Conservation (phyloP, 345 rosid species). For the Hibiscus tridactylites region DNA sequence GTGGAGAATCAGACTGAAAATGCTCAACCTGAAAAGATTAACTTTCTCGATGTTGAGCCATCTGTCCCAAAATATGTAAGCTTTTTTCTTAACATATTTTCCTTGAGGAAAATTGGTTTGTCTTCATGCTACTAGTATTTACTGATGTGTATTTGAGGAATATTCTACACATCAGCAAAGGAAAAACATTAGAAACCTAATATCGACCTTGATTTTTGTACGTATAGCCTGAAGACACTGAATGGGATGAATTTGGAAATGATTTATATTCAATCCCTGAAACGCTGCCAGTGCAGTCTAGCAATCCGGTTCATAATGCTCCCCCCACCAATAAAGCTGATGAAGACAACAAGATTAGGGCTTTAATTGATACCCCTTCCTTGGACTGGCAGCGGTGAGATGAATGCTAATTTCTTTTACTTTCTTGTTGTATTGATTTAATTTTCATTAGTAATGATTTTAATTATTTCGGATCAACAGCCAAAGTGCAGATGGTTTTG, state of each 20-base stretch:
- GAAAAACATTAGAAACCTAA: not conserved
- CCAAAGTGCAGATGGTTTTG: slow-evolving; percentile 83
- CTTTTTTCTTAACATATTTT: not conserved
- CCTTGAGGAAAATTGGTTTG: not conserved
- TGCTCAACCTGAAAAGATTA: slow-evolving; percentile 40
- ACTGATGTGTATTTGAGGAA: not conserved
- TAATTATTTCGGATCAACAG: slow-evolving; percentile 30
- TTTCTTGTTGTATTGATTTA: not conserved
- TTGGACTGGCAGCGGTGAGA: slow-evolving; percentile 98
- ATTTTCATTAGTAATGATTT: not conserved
- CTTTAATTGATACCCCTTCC: slow-evolving; percentile 83
- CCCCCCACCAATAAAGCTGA: slow-evolving; percentile 69
- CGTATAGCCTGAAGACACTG: slow-evolving; percentile 61
- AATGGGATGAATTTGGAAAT: slow-evolving; percentile 95
- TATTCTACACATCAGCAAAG: not conserved
- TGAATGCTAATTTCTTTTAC: not conserved
- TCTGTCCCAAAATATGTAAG: slow-evolving; percentile 63
- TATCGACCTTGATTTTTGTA: slow-evolving; percentile 7
- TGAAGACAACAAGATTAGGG: slow-evolving; percentile 90
- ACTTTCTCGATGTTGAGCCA: slow-evolving; percentile 37
- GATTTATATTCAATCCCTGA: slow-evolving; percentile 89
- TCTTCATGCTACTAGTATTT: not conserved
- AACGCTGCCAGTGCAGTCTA: slow-evolving; percentile 40
- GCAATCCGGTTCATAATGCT: slow-evolving; percentile 40
- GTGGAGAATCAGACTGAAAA: slow-evolving; percentile 43